A percentile compares a stretch with the other conserved stretches of the same genome.
These are phyloP conservation scores for Trichosanthes truncata DNA, from an alignment of 306 rosid genomes.

Conservation along the genomic window DNA sequence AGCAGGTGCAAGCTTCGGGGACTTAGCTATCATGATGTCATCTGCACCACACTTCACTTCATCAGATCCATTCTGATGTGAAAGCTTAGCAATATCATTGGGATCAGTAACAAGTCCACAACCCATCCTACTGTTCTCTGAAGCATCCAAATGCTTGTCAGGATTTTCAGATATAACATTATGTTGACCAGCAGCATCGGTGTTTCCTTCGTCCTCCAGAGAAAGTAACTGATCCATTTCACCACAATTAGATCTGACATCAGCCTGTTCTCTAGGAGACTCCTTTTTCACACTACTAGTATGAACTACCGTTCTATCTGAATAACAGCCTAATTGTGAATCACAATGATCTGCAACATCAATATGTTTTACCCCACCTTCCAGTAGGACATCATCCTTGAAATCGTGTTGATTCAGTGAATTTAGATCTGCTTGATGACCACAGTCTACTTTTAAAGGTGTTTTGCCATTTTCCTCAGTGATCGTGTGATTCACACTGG, in stretches of 20 bases:
- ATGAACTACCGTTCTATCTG: constrained; percentile 22
- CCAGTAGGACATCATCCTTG: constrained; percentile 16
- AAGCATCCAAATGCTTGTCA: constrained; percentile 22
- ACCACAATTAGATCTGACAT: constrained; percentile 26
- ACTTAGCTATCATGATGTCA: constrained; percentile 22
- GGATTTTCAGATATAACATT: constrained; percentile 18
- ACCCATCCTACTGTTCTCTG: constrained; percentile 22
- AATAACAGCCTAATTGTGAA: constrained; percentile 19
- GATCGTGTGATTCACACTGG: constrained; percentile 23
- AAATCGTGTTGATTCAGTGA: constrained; percentile 20
- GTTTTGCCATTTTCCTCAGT: constrained; percentile 22
- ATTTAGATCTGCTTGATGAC: constrained; percentile 22
- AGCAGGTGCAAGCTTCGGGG: constrained; percentile 26
- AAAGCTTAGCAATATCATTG: constrained; percentile 13
- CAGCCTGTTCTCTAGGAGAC: constrained; percentile 13
- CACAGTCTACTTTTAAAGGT: constrained; percentile 20
- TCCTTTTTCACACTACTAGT: constrained; percentile 16
- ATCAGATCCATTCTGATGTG: constrained; percentile 23
- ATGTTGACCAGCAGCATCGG: constrained; percentile 8
- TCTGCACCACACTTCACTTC: constrained; percentile 17
- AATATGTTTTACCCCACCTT: constrained; percentile 16
- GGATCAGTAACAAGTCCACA: constrained; percentile 16
- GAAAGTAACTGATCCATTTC: constrained; percentile 24
- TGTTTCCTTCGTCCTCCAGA: constrained; percentile 20
- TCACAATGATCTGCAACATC: constrained; percentile 25